Base-by-base conservation (phyloP, 805 yeast genomes). In the Starmera amethionina region DNA sequence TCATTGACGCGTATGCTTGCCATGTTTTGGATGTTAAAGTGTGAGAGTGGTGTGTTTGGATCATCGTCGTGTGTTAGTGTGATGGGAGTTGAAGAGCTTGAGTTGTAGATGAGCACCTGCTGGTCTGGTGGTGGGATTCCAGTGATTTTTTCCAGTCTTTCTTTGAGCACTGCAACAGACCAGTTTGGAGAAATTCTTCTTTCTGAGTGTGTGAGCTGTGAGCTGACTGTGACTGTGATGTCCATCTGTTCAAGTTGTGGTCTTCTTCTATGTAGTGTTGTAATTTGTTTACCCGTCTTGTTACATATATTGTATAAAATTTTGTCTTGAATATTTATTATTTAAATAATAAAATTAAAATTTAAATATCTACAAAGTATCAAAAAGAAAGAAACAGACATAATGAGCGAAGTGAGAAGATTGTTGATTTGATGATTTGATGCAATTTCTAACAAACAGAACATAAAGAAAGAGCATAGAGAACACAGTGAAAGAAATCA, bases 111-210 rank as follows among this genome's bases (percentile, higher is more conserved):
- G 41, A 66, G 67, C 13, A 79, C 52, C 13, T 60, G 61, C 52
- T 81, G 95, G 43, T 56, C 62, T 12, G 52, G 45, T 4, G 85
- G 80, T 5, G 79, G 75, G 25, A 86, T 73, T 3, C 96, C 96
- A 0, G 95, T 83, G 44, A 84, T 74, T 30, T 65, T 68, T 50
- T 83, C 93, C 10, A 86, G 57, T 42, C 73, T 68, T 32, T 58
- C 46, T 46, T 75, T 72, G 38, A 85, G 67, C 45, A 73, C 62
- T 7, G 57, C 58, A 13, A 83, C 40, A 0, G 74, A 57, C 89
- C 90, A 83, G 32, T 65, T 68, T 0, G 76, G 72, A 0, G 82
- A 73, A 27, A 86, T 60, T 34, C 83, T 61, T 40, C 89, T 62
- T 52, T 82, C 89, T 3, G 93, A 77, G 8, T 82, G 73, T 2